These are phyloP conservation scores for Adansonia digitata DNA, from an alignment of 345 rosid genomes.

Conservation along the genomic window DNA sequence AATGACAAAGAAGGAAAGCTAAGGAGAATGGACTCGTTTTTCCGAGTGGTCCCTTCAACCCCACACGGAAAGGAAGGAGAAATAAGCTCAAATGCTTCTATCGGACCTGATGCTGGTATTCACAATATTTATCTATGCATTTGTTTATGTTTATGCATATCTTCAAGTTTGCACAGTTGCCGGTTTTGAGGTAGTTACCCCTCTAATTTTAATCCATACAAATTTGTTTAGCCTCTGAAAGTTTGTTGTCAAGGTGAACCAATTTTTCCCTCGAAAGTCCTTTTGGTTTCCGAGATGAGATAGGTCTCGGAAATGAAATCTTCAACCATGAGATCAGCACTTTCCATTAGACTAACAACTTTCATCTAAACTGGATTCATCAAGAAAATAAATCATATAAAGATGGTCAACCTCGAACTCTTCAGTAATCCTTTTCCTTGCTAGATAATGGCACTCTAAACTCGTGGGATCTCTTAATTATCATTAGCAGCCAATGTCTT, in stretches of 20 bases:
- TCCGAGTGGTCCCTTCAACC: constrained; percentile 79
- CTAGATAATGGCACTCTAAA: not conserved
- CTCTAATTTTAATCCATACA: not conserved
- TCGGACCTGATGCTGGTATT: constrained; percentile 41
- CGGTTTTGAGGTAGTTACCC: not conserved
- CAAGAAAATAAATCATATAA: not conserved
- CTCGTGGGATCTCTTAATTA: not conserved
- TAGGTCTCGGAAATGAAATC: not conserved
- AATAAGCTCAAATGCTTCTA: constrained; percentile 30
- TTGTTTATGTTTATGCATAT: not conserved
- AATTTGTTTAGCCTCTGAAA: not conserved
- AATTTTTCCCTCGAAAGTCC: not conserved
- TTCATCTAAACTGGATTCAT: not conserved
- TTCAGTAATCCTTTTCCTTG: not conserved
- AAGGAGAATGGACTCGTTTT: constrained; percentile 82
- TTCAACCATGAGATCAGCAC: not conserved
- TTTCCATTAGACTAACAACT: not conserved
- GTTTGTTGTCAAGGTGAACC: not conserved
- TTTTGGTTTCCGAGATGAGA: not conserved
- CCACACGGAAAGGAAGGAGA: constrained; percentile 74
- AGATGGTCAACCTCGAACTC: not conserved
- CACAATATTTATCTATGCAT: not conserved
- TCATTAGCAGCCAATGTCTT: constrained; percentile 2
- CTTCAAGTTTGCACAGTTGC: not conserved
- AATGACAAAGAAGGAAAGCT: constrained; percentile 56